Conservation (phyloP, 768 basidiomycete species). For the Boletus sp. region DNA sequence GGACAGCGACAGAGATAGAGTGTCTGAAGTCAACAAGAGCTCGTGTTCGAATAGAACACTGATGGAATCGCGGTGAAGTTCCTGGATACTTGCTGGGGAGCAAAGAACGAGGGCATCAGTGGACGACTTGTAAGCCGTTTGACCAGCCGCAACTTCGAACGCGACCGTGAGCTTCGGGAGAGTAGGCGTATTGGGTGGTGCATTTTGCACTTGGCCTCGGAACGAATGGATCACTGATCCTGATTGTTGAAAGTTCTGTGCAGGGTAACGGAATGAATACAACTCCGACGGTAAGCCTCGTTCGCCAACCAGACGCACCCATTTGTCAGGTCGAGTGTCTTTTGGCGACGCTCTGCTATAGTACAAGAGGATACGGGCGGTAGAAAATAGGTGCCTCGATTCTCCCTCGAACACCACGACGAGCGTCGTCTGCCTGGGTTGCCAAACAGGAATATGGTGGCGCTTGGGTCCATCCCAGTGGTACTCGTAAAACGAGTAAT, state of each 20-base stretch:
- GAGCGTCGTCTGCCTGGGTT: conserved; percentile 23
- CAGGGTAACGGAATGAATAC: neutral
- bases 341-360: conserved; percentile 2
- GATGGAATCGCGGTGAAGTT: conserved; percentile 4
- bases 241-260: conserved; percentile 18
- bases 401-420: conserved; percentile 20
- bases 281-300: neutral
- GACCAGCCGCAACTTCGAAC: conserved; percentile 17
- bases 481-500: conserved; percentile 17
- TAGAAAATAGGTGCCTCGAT: conserved; percentile 21
- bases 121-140: conserved; percentile 1
- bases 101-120: conserved; percentile 14
- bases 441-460: conserved; percentile 18
- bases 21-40: conserved; percentile 11
- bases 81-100: conserved; percentile 3
- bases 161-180: conserved; percentile 20
- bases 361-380: conserved; percentile 21
- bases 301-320: conserved; percentile 15
- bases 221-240: conserved; percentile 11
- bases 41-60: conserved; percentile 15
- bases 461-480: conserved; percentile 26
- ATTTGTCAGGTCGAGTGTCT: conserved; percentile 12
- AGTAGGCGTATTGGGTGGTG: conserved; percentile 10
- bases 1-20: conserved; percentile 17
- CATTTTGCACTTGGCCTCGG: neutral